These are phyloP conservation scores for Trametes sanguinea DNA, from an alignment of 768 basidiomycete species.

Conservation along the genomic window DNA sequence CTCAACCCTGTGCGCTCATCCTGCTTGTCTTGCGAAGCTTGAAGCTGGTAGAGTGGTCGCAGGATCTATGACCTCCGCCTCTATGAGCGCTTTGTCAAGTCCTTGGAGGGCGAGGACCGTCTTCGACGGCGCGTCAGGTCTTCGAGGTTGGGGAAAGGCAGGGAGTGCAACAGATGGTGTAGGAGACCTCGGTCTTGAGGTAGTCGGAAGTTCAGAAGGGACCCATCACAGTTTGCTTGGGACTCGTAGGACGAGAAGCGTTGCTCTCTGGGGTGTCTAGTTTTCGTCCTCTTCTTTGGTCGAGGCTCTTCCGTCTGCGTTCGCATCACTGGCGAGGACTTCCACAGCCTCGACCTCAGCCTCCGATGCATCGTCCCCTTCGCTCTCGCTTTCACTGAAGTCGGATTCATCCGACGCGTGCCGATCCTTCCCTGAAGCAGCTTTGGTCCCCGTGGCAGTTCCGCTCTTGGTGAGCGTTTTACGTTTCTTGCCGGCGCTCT, in stretches of 20 bases:
- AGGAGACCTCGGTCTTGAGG: conserved; percentile 20
- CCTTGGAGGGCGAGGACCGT: conserved; percentile 75
- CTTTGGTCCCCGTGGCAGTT: not conserved
- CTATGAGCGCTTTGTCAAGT: conserved; percentile 69
- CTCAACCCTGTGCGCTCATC: conserved; percentile 54
- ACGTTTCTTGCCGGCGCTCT: conserved; percentile 57
- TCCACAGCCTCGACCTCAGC: not conserved
- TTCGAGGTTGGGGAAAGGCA: conserved; percentile 66
- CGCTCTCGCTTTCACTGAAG: conserved; percentile 23
- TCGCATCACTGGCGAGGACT: not conserved
- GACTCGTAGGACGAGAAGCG: not conserved
- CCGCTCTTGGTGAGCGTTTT: conserved; percentile 26
- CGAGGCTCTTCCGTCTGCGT: conserved; percentile 29
- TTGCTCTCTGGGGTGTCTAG: conserved; percentile 29
- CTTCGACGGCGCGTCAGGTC: conserved; percentile 71
- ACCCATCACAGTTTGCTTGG: not conserved
- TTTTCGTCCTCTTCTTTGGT: conserved; percentile 50
- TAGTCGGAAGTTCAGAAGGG: not conserved
- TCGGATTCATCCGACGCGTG: conserved; percentile 2
- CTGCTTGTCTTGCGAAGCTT: conserved; percentile 40
- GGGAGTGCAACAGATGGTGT: conserved; percentile 50
- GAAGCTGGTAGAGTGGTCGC: conserved; percentile 45
- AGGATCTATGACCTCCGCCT: conserved; percentile 71
- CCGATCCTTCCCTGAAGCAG: not conserved
- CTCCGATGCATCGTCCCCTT: conserved; percentile 27